These are phyloP conservation scores for Phytophthora pseudosyringae DNA, from an alignment of 352 stramenopile species.

Conservation along the genomic window DNA sequence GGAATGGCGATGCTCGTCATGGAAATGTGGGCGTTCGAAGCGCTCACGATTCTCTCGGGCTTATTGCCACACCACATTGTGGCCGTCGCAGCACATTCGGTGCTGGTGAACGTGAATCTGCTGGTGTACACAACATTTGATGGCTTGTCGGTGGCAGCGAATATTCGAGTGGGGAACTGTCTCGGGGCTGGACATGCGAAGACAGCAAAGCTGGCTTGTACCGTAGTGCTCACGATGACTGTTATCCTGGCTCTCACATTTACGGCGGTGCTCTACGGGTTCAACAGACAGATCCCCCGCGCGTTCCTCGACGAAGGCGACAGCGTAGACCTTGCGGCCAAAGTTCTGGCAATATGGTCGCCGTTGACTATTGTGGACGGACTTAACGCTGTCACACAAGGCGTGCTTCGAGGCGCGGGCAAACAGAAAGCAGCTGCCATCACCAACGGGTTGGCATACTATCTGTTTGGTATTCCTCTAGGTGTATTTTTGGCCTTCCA, in stretches of 20 bases:
- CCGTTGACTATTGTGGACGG: conserved; percentile 55
- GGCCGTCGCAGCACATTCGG: conserved; percentile 57
- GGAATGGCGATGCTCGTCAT: no score
- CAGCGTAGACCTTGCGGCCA: conserved; percentile 38
- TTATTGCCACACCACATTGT: conserved; percentile 54
- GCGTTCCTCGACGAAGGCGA: conserved; percentile 46
- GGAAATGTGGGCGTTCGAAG: no score
- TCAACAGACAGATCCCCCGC: conserved; percentile 30
- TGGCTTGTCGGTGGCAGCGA: conserved; percentile 54
- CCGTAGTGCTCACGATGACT: conserved; percentile 34
- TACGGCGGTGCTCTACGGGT: conserved; percentile 22
- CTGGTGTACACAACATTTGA: conserved; percentile 65
- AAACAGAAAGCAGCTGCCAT: conserved; percentile 56
- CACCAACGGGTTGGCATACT: conserved; percentile 72
- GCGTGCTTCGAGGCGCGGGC: conserved; percentile 67
- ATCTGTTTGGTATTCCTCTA: conserved; percentile 66
- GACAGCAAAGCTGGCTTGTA: conserved; percentile 47
- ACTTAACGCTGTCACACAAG: conserved; percentile 55
- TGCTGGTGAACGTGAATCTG: conserved; percentile 62
- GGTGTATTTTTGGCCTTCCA: conserved; percentile 60
- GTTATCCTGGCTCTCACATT: conserved; percentile 33
- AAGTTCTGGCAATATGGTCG: conserved; percentile 45
- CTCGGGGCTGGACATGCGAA: conserved; percentile 45
- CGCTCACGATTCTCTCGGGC: no score
- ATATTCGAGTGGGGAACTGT: conserved; percentile 64